These are phyloP conservation scores for Saturnispora gosingensis DNA, from an alignment of 805 yeast genomes.

Conservation along the genomic window DNA sequence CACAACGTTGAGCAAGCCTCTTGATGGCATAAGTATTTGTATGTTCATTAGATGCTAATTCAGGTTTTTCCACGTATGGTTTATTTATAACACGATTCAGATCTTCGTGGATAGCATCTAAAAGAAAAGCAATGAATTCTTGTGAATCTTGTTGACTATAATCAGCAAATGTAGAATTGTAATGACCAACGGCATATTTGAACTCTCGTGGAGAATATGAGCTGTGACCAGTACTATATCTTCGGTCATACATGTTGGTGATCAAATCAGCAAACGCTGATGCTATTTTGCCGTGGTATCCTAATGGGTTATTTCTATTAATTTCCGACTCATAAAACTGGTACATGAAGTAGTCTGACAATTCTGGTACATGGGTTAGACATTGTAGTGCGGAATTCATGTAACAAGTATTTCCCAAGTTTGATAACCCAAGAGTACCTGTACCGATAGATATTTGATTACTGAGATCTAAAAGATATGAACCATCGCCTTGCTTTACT, in stretches of 20 bases:
- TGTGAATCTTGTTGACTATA: slow-evolving; percentile 90
- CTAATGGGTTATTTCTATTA: slow-evolving; percentile 73
- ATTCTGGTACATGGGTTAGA: slow-evolving; percentile 74
- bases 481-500: slow-evolving; percentile 19
- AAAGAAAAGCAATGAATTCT: slow-evolving; percentile 77
- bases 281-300: slow-evolving; percentile 78
- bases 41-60: slow-evolving; percentile 53
- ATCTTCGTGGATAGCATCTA: slow-evolving; percentile 90
- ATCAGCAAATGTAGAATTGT: slow-evolving; percentile 69
- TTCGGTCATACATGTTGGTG: slow-evolving; percentile 42
- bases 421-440: slow-evolving; percentile 57
- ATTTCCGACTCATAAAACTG: slow-evolving; percentile 55
- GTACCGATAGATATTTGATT: slow-evolving; percentile 17
- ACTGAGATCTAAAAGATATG: slow-evolving; percentile 20
- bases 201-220: slow-evolving; percentile 62
- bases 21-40: slow-evolving; percentile 42
- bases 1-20: slow-evolving; percentile 63
- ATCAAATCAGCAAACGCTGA: slow-evolving; percentile 60
- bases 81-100: slow-evolving; percentile 72
- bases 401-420: slow-evolving; percentile 85
- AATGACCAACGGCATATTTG: slow-evolving; percentile 69
- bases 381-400: slow-evolving; percentile 95
- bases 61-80: slow-evolving; percentile 87
- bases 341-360: slow-evolving; percentile 64
- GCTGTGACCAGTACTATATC: slow-evolving; percentile 14